Conservation (phyloP, 176 grass and related monocot species). For the Puccinellia tenuiflora region DNA sequence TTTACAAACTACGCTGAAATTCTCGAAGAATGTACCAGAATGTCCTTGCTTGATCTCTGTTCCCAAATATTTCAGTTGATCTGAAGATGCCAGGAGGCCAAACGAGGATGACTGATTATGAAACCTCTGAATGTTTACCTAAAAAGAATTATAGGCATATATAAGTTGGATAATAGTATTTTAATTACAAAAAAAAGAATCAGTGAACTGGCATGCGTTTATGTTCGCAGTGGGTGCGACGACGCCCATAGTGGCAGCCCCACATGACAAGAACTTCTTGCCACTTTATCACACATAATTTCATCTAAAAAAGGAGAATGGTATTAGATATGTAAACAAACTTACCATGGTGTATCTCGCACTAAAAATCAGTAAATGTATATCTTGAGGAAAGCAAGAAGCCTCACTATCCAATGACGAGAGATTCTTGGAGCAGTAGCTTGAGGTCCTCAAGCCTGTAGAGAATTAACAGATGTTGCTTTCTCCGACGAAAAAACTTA, state of each 20-base stretch:
- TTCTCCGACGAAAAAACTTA: background rate
- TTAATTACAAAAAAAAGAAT: background rate
- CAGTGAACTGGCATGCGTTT: background rate
- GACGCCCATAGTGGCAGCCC: background rate
- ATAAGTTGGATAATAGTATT: background rate
- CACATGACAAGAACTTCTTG: background rate
- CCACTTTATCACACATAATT: background rate
- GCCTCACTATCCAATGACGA: conserved; percentile 51
- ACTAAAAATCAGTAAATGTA: conserved; percentile 1
- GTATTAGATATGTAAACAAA: background rate
- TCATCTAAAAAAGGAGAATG: background rate
- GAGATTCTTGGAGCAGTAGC: conserved; percentile 66
- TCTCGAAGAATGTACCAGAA: conserved; percentile 17
- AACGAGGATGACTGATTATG: conserved; percentile 17
- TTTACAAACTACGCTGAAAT: background rate
- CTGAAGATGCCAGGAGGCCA: conserved; percentile 12
- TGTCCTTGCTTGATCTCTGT: conserved; percentile 15
- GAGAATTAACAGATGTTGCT: background rate
- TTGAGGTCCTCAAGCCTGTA: conserved; percentile 85
- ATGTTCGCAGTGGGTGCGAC: background rate
- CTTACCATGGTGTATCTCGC: conserved; percentile 24
- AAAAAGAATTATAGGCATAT: background rate
- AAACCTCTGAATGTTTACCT: conserved; percentile 10
- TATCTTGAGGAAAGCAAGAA: background rate
- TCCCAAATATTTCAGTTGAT: conserved; percentile 20